Base-by-base conservation (phyloP, 2,329 filamentous ascomycete species). In the Xylaria sp. region DNA sequence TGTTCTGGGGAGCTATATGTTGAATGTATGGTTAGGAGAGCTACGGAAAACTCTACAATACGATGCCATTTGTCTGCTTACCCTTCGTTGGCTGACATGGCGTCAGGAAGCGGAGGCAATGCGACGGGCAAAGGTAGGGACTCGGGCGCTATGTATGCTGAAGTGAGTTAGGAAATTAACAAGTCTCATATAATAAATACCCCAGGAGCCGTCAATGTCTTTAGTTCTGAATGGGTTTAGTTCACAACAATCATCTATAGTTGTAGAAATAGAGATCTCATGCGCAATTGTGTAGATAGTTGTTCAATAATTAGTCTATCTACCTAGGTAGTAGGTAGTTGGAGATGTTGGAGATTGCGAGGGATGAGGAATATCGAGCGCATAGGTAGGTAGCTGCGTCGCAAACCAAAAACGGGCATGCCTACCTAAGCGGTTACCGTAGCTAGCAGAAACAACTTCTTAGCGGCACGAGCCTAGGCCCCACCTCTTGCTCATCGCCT, bases 31-130 rank as follows among this genome's bases (percentile, higher is more conserved):
- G 57, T 71, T 56, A 64, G 69, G 68, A 57, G 51, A 6, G 11
- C 64, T 17, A 33, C 17, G 11, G 38, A 44, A 13, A 54, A n/a
- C n/a, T 64, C 28, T 20, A 53, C 11, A 53, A 51, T n/a, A 40
- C 15, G 58, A 40, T 17, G 48, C 54, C 51, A 59, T 42, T 53
- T 54, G 31, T 58, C 44, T 65, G 33, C 71, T 75, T 65, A 75
- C 74, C 64, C 70, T 57, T 73, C 69, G 61, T 67, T 67, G 56
- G 67, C 61, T 33, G 73, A 71, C 74, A 74, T 76, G 49, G 60
- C 38, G 44, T 46, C 42, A 48, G 28, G n/a, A n/a, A 36, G 51
- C 33, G 53, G 31, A 56, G 53, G n/a, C n/a, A 56, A 38, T 38
- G 17, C 26, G 42, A 57, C 6, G 53, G 36, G 23, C 46, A 56